These are phyloP conservation scores for Picocystis salinarum DNA, from an alignment of 139 green algal species.

Conservation along the genomic window DNA sequence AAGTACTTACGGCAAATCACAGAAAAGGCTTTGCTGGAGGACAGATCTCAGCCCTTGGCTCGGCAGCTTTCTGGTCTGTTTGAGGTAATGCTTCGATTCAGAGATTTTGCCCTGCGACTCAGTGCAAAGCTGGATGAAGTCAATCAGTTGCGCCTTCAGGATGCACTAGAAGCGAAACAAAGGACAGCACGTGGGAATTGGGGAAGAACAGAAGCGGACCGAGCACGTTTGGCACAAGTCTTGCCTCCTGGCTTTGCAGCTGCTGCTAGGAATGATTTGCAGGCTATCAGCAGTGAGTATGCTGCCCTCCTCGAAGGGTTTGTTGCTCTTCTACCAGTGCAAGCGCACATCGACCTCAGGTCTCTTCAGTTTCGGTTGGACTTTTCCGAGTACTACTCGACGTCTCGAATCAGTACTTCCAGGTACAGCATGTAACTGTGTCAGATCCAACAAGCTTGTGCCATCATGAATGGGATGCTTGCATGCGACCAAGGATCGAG, in stretches of 20 bases:
- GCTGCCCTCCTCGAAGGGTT: conserved; percentile 27
- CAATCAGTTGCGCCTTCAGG: background rate
- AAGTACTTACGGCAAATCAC: conserved; percentile 34
- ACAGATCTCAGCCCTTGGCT: conserved; percentile 11
- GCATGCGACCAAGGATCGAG: too few species aligned
- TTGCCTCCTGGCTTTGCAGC: conserved; percentile 2
- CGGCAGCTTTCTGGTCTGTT: conserved; percentile 19
- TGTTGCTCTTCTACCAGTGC: conserved; percentile 26
- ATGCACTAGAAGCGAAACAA: conserved; percentile 6
- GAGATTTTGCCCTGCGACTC: conserved; percentile 11
- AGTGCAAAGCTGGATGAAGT: conserved; percentile 8
- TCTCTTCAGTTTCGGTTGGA: conserved; percentile 47
- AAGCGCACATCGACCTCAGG: conserved; percentile 37
- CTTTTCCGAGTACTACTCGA: conserved; percentile 34
- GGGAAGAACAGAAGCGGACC: conserved; percentile 13
- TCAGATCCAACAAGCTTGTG: too few species aligned
- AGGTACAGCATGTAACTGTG: too few species aligned
- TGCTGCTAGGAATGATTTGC: conserved; percentile 11
- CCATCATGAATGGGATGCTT: too few species aligned
- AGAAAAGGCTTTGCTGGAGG: conserved; percentile 23
- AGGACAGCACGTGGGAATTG: conserved; percentile 20
- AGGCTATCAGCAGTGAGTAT: conserved; percentile 26
- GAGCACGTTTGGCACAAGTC: background rate
- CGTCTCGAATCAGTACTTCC: too few species aligned
- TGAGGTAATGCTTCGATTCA: conserved; percentile 20